These are phyloP conservation scores for Dryas octopetala DNA, from an alignment of 306 rosid species.

Conservation along the genomic window DNA sequence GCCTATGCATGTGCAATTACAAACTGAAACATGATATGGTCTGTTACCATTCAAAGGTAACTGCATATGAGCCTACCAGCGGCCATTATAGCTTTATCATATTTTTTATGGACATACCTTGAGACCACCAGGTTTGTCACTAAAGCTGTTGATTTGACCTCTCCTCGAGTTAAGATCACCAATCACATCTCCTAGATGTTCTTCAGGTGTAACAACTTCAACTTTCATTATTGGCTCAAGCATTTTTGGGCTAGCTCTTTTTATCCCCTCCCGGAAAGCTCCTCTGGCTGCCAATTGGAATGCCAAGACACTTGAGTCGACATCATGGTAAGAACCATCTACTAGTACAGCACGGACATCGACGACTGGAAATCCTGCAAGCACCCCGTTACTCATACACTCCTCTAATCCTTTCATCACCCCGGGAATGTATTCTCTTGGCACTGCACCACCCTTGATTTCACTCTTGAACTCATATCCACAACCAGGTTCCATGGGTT, in stretches of 20 bases:
- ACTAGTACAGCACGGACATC: constrained; percentile 80
- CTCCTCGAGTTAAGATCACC: constrained; percentile 99
- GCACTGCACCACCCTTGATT: constrained; percentile 97
- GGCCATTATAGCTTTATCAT: not conserved
- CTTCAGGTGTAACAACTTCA: constrained; percentile 95
- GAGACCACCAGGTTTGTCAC: constrained; percentile 97
- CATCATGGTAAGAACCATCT: constrained; percentile 93
- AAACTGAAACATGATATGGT: not conserved
- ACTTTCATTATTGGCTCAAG: constrained; percentile 96
- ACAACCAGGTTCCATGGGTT: constrained; percentile 84
- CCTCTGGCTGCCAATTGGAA: constrained; percentile 98
- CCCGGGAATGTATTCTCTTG: constrained; percentile 90
- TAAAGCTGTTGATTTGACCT: constrained; percentile 92
- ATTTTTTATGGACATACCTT: constrained; percentile 49
- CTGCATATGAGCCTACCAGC: no score
- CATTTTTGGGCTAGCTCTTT: constrained; percentile 82
- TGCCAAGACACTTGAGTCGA: constrained; percentile 93
- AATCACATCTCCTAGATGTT: constrained; percentile 93
- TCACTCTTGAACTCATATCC: constrained; percentile 98
- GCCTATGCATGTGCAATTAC: not conserved
- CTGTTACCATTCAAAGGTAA: no score
- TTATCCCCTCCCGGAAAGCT: constrained; percentile 86
- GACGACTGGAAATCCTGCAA: constrained; percentile 93
- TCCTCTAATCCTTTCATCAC: constrained; percentile 98
- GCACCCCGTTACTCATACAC: constrained; percentile 91